Conservation (phyloP, 371 early-diverging fungal species). For the Apophysomyces elegans region DNA sequence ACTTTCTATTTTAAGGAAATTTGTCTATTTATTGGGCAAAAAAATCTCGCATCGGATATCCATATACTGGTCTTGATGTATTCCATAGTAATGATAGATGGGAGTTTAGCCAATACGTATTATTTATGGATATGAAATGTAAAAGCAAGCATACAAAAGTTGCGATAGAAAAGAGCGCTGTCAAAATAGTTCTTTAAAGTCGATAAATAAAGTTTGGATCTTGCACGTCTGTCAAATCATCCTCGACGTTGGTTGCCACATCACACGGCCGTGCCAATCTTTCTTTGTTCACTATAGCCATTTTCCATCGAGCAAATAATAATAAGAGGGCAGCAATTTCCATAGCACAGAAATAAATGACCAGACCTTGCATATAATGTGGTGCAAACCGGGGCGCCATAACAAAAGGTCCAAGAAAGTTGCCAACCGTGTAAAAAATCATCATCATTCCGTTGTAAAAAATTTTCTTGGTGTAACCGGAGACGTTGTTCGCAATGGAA, state of each 20-base stretch:
- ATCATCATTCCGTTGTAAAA: constrained; percentile 36
- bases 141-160: too few species aligned
- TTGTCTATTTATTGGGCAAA: too few species aligned
- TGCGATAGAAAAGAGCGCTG: too few species aligned
- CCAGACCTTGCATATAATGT: constrained; percentile 21
- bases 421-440: constrained; percentile 35
- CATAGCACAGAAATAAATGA: constrained; percentile 20
- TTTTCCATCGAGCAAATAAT: constrained; percentile 23
- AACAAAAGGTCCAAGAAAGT: constrained; percentile 31
- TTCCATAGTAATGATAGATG: too few species aligned
- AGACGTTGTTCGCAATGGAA: constrained; percentile 25
- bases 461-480: constrained; percentile 35
- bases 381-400: constrained; percentile 23
- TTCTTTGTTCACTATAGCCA: constrained; percentile 27
- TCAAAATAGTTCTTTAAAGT: not conserved
- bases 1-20: too few species aligned
- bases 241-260: constrained; percentile 27
- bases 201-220: constrained; percentile 43
- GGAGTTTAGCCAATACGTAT: too few species aligned
- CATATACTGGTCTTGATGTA: too few species aligned
- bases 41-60: too few species aligned
- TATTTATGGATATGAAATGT: too few species aligned
- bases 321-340: constrained; percentile 17
- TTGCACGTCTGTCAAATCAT: constrained; percentile 36
- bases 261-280: constrained; percentile 18